A percentile compares a stretch with the other conserved stretches of the same genome.
Evolutionary conservation across 2,329 filamentous ascomycete species (phyloP).

Genomic region (Anthostomella pinea): DNA sequence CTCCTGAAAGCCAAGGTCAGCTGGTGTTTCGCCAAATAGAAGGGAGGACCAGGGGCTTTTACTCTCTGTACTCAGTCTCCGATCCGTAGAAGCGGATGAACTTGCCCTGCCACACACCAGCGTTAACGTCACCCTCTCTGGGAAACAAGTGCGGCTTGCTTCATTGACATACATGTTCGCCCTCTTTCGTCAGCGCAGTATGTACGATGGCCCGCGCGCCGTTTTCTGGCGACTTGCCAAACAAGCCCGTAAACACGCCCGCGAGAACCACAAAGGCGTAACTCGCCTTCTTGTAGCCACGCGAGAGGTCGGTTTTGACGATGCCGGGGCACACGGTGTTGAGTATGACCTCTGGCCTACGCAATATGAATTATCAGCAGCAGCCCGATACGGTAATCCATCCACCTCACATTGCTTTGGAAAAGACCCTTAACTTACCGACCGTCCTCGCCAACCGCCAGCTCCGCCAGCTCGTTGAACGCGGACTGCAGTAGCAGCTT

Average conservation of each 20-base stretch:
- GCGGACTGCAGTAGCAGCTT: conserved; percentile 27
- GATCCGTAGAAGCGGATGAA: conserved; percentile 26
- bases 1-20: conserved; percentile 7
- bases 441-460: conserved; percentile 19
- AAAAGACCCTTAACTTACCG: conserved; percentile 19
- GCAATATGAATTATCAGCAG: too few species aligned
- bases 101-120: too few species aligned
- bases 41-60: conserved; percentile 3
- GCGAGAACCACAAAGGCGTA: conserved; percentile 5
- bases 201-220: conserved; percentile 26
- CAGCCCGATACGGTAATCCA: too few species aligned
- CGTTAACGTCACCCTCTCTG: too few species aligned
- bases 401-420: too few species aligned
- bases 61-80: conserved; percentile 18
- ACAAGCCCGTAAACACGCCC: conserved; percentile 12
- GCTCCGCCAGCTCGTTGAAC: conserved; percentile 18
- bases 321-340: conserved; percentile 29
- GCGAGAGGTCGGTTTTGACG: conserved; percentile 20
- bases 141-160: too few species aligned
- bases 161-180: conserved; percentile 26
- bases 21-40: too few species aligned
- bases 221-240: conserved; percentile 24
- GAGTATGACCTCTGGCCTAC: conserved; percentile 27
- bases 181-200: conserved; percentile 19
- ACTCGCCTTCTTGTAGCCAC: conserved; percentile 10